A percentile compares a stretch with the other conserved stretches of the same genome.
Conservation (phyloP, 305 asterid genomes). For the Fraxinus sp. region DNA sequence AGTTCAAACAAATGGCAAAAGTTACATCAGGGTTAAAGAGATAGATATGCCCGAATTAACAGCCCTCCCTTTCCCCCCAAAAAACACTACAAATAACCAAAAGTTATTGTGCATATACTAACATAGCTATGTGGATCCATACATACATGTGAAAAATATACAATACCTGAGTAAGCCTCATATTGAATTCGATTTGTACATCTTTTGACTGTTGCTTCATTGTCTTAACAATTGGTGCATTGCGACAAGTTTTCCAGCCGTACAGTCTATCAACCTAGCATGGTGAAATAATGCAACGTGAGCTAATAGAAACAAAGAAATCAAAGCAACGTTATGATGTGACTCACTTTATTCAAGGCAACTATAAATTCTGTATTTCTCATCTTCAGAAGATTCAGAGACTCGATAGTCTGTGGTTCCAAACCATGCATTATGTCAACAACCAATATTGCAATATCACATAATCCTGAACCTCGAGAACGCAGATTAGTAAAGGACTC, state of each 20-base stretch:
- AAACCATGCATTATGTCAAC: conserved; percentile 99
- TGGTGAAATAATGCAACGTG: not conserved
- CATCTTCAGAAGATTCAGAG: conserved; percentile 91
- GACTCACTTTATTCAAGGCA: conserved; percentile 91
- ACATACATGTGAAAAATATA: conserved; percentile 4
- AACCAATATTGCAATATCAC: conserved; percentile 96
- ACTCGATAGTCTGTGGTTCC: conserved; percentile 96
- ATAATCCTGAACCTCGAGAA: conserved; percentile 96
- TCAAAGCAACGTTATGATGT: conserved; percentile 6
- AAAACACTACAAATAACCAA: not conserved
- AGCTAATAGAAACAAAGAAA: conserved; percentile 14
- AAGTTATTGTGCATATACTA: not conserved
- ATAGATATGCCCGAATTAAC: not conserved
- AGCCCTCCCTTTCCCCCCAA: not conserved
- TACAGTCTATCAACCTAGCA: conserved; percentile 87
- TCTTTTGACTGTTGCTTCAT: conserved; percentile 80
- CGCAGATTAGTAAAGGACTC: conserved; percentile 95
- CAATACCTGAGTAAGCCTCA: conserved; percentile 68
- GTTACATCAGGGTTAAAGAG: conserved; percentile 13
- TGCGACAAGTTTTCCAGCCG: conserved; percentile 76
- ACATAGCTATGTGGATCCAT: not conserved
- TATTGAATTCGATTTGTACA: conserved; percentile 64
- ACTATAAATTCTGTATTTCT: conserved; percentile 87
- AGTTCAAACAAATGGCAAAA: conserved; percentile 18
- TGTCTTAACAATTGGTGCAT: conserved; percentile 84